phyloP scores from a whole-genome alignment of 352 stramenopile genomes.

The Peronospora belbahrii region DNA sequence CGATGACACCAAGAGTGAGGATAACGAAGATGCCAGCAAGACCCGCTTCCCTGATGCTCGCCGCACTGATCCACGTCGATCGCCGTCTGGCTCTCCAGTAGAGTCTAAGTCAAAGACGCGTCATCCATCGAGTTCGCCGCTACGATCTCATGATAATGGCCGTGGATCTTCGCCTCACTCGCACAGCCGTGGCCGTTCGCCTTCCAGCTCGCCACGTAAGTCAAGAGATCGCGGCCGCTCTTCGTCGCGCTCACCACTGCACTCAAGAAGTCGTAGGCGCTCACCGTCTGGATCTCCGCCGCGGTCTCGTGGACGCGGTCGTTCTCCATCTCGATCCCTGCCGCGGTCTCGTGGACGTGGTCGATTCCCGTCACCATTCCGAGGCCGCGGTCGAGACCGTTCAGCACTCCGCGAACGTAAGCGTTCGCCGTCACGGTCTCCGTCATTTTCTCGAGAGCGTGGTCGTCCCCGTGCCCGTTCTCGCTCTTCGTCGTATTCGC shows the following conservation, averaged over 20 bases:
- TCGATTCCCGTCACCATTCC: conserved; percentile 15
- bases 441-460: conserved; percentile 15
- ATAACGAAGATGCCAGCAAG: conserved; percentile 23
- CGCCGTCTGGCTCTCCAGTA: conserved; percentile 6
- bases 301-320: background rate
- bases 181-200: conserved; percentile 14
- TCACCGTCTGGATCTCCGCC: background rate
- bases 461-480: conserved; percentile 20
- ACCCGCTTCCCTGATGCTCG: conserved; percentile 4
- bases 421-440: conserved; percentile 17
- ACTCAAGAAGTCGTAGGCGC: conserved; percentile 10
- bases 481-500: conserved; percentile 25
- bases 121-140: conserved; percentile 4
- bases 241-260: conserved; percentile 9
- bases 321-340: conserved; percentile 17
- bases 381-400: conserved; percentile 12
- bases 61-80: conserved; percentile 8
- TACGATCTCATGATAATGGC: conserved; percentile 3
- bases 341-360: conserved; percentile 19
- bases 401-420: conserved; percentile 18
- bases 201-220: conserved; percentile 20
- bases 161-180: conserved; percentile 12
- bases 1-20: conserved; percentile 38
- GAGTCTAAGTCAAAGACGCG: conserved; percentile 1
- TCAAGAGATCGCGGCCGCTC: conserved; percentile 16